A percentile compares a stretch with the other conserved stretches of the same genome.
Evolutionary conservation across 2,329 filamentous ascomycete species (phyloP).

Genomic region (Emericellopsis atlantica): DNA sequence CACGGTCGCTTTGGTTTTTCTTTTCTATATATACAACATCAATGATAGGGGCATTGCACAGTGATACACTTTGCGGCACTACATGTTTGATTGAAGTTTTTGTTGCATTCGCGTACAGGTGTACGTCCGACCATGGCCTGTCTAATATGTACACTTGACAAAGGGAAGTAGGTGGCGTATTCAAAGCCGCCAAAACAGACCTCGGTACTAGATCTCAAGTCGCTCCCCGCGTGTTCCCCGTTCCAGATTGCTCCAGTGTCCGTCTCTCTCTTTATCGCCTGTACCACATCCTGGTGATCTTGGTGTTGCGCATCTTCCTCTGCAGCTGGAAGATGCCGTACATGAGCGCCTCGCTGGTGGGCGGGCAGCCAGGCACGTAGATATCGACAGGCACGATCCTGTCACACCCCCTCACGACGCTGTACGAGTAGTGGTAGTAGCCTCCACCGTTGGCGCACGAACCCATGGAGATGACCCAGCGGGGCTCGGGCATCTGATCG

Average conservation of each 20-base stretch:
- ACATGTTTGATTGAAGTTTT: too few relatives aligned
- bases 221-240: background rate
- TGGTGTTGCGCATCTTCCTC: conserved; percentile 57
- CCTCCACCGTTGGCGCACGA: conserved; percentile 76
- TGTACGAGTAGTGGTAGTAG: conserved; percentile 81
- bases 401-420: conserved; percentile 63
- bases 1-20: too few relatives aligned
- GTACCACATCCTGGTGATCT: conserved; percentile 45
- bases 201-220: background rate
- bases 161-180: background rate
- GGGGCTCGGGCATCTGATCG: conserved; percentile 88
- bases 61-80: too few relatives aligned
- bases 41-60: too few relatives aligned
- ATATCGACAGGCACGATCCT: conserved; percentile 69
- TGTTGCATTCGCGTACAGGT: too few relatives aligned
- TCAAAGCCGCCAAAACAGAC: too few relatives aligned
- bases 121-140: too few relatives aligned
- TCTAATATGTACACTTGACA: conserved; percentile 2
- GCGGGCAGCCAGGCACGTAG: conserved; percentile 66
- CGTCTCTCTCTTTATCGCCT: conserved; percentile 27
- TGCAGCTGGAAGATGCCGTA: conserved; percentile 65
- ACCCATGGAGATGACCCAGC: conserved; percentile 78
- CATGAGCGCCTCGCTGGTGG: conserved; percentile 48
- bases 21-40: too few relatives aligned
- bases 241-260: background rate